Conservation (phyloP, 2,329 filamentous ascomycete species). For the Phoma sp. region DNA sequence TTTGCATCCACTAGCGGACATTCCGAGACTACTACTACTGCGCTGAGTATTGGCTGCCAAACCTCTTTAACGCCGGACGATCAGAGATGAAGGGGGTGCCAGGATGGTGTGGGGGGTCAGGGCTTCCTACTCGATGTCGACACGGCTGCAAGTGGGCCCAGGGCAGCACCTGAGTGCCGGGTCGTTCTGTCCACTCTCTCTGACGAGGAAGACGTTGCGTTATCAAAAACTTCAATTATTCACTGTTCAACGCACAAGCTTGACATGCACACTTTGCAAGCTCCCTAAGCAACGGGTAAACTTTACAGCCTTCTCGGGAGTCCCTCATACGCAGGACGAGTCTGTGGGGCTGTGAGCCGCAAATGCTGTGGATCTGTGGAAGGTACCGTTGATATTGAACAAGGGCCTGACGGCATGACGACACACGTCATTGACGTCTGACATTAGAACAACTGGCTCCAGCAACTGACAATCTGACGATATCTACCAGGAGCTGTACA, state of each 20-base stretch:
- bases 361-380: constrained; percentile 8
- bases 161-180: neutral
- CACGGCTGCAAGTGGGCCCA: neutral
- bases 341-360: constrained; percentile 4
- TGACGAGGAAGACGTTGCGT: neutral
- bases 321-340: neutral
- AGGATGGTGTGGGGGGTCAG: constrained; percentile 7
- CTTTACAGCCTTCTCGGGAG: neutral
- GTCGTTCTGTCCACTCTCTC: neutral
- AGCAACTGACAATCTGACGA: constrained; percentile 2
- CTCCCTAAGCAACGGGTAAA: neutral
- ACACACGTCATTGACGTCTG: constrained; percentile 2
- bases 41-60: constrained; percentile 26
- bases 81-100: neutral
- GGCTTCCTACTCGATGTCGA: constrained; percentile 1
- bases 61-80: constrained; percentile 16
- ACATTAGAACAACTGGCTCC: neutral
- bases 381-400: constrained; percentile 7
- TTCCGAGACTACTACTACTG: constrained; percentile 34
- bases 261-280: neutral
- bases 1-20: constrained; percentile 21
- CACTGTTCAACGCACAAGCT: neutral
- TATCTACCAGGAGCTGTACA: neutral
- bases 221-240: neutral
- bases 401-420: constrained; percentile 13